Evolutionary conservation across 83 land plant genomes (phyloP).

Genomic region (Thuja plicata): DNA sequence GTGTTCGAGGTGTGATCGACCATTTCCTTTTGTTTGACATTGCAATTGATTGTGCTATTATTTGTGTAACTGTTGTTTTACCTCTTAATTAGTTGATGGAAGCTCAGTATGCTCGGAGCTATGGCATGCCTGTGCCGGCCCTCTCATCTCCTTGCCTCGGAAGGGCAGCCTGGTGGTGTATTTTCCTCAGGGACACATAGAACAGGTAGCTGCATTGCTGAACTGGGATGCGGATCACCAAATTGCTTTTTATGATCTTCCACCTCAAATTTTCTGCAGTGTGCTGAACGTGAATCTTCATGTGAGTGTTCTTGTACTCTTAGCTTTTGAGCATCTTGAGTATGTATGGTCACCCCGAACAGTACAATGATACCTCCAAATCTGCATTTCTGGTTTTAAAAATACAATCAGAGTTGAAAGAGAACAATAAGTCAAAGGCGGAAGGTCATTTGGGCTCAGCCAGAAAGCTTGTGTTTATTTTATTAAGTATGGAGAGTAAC

Average conservation of each 20-base stretch:
- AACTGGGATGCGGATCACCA: slow-evolving; percentile 19
- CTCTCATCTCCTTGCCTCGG: slow-evolving; percentile 16
- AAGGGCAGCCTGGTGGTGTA: slow-evolving; percentile 16
- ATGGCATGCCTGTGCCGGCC: slow-evolving; percentile 22
- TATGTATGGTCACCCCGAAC: neutral
- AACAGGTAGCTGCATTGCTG: slow-evolving; percentile 16
- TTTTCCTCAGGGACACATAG: slow-evolving; percentile 16
- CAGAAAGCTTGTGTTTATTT: neutral
- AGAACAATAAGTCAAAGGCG: neutral
- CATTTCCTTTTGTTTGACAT: neutral
- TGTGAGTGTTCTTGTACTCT: slow-evolving; percentile 28
- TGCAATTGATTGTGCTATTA: neutral
- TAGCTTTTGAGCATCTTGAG: neutral
- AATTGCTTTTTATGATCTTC: slow-evolving; percentile 40
- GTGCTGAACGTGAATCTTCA: slow-evolving; percentile 55
- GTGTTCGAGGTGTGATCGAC: neutral
- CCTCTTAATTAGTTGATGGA: neutral
- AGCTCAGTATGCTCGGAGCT: slow-evolving; percentile 16
- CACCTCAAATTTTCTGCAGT: slow-evolving; percentile 58
- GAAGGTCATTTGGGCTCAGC: neutral
- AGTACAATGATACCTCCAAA: neutral
- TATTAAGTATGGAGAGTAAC: neutral
- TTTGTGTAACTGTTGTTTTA: neutral
- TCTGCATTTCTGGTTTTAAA: neutral
- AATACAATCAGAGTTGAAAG: neutral